A percentile compares a stretch with the other conserved stretches of the same genome.
These are phyloP conservation scores for Psidium friedrichsthalianum DNA, from an alignment of 345 rosid genomes.

Conservation along the genomic window DNA sequence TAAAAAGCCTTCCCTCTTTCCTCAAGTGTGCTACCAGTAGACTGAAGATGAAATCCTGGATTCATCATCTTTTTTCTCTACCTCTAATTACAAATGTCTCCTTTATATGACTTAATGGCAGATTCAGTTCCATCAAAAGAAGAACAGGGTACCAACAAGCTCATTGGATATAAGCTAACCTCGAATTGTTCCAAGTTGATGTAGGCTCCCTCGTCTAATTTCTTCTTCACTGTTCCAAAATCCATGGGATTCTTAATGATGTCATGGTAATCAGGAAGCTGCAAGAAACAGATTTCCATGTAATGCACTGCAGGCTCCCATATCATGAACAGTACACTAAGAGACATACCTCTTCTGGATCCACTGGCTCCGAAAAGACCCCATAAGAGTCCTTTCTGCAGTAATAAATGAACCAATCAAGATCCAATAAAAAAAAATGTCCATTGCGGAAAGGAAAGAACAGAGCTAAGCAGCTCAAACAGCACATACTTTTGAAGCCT, in stretches of 20 bases:
- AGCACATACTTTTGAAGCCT: constrained; percentile 92
- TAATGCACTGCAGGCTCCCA: neutral
- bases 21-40: neutral
- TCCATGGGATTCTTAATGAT: constrained; percentile 83
- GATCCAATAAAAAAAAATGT: constrained; percentile 4
- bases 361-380: constrained; percentile 90
- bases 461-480: neutral
- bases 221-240: constrained; percentile 68
- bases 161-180: constrained; percentile 25
- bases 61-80: neutral
- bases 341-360: constrained; percentile 17
- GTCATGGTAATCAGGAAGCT: constrained; percentile 98
- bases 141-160: neutral
- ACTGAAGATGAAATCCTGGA: neutral
- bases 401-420: constrained; percentile 9
- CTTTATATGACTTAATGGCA: neutral
- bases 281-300: constrained; percentile 4
- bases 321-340: neutral
- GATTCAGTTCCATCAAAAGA: neutral
- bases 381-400: constrained; percentile 94
- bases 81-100: neutral
- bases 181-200: constrained; percentile 75
- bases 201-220: constrained; percentile 54
- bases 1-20: neutral
- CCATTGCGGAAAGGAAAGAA: neutral